Conservation (phyloP, 2,329 filamentous ascomycete genomes). For the Ceratocystis cubensis region DNA sequence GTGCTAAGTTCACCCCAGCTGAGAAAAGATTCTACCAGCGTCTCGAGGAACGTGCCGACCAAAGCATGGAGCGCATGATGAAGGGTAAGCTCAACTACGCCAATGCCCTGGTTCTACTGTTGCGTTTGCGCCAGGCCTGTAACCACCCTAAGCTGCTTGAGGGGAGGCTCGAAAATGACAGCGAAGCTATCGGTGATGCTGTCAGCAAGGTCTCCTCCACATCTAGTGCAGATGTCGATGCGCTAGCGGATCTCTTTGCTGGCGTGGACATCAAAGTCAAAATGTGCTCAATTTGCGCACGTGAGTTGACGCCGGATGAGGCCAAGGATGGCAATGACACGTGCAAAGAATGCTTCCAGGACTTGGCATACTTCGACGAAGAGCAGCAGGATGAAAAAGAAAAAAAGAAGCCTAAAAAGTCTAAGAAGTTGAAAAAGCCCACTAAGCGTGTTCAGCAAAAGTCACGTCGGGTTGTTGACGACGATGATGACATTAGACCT, state of each 20-base stretch:
- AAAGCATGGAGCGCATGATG: slow-evolving; percentile 82
- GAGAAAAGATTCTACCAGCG: slow-evolving; percentile 79
- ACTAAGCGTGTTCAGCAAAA: slow-evolving; percentile 25
- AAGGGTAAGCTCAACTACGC: slow-evolving; percentile 75
- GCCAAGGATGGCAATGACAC: slow-evolving; percentile 33
- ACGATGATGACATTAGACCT: slow-evolving; percentile 22
- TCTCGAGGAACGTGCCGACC: slow-evolving; percentile 71
- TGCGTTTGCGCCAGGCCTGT: slow-evolving; percentile 82
- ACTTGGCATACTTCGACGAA: slow-evolving; percentile 52
- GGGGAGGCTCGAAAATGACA: slow-evolving; percentile 79
- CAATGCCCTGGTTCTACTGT: slow-evolving; percentile 80
- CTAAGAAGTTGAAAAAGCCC: slow-evolving; percentile 22
- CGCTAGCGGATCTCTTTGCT: slow-evolving; percentile 73
- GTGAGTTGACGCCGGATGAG: slow-evolving; percentile 44
- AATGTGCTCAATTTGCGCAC: slow-evolving; percentile 74
- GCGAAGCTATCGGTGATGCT: slow-evolving; percentile 43
- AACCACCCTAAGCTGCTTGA: slow-evolving; percentile 86
- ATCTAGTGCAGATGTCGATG: slow-evolving; percentile 58
- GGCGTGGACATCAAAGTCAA: slow-evolving; percentile 66
- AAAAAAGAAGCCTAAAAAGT: slow-evolving; percentile 22
- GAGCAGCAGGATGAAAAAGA: slow-evolving; percentile 31
- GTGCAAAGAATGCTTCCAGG: slow-evolving; percentile 63
- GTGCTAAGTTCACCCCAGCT: slow-evolving; percentile 62
- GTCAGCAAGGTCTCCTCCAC: slow-evolving; percentile 38
- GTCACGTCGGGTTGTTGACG: slow-evolving; percentile 29